These are phyloP conservation scores for Hypoxylon sp. DNA, from an alignment of 2,329 filamentous ascomycete species.

Conservation along the genomic window DNA sequence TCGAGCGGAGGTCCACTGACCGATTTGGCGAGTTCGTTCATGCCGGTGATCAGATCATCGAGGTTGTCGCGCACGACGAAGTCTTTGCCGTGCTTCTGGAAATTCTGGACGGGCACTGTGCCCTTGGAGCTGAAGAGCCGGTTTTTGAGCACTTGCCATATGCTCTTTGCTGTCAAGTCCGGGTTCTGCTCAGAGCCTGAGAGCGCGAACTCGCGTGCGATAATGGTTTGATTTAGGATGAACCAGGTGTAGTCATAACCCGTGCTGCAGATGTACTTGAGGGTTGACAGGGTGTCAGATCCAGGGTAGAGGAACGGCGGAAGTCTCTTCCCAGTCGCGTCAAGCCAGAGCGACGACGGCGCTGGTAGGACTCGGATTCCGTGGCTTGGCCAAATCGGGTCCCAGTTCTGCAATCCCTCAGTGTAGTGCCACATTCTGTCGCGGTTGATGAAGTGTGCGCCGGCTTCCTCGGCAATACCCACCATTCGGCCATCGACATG, in stretches of 20 bases:
- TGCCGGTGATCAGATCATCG: conserved; percentile 67
- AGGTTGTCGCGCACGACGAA: conserved; percentile 72
- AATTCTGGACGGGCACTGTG: conserved; percentile 69
- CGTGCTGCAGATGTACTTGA: conserved; percentile 72
- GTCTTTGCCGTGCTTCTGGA: conserved; percentile 71
- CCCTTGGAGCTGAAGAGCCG: conserved; percentile 68
- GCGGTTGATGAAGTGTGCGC: conserved; percentile 70
- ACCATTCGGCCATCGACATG: conserved; percentile 77
- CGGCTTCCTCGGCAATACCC: conserved; percentile 66
- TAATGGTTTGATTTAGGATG: conserved; percentile 70
- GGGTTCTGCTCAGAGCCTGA: conserved; percentile 76
- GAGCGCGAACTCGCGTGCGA: conserved; percentile 73
- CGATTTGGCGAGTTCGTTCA: conserved; percentile 69
- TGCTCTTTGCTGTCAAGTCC: conserved; percentile 70
- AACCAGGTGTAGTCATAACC: conserved; percentile 77
- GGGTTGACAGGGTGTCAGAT: conserved; percentile 69
- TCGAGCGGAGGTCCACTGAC: conserved; percentile 65
- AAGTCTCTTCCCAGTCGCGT: conserved; percentile 71
- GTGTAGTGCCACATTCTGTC: conserved; percentile 79
- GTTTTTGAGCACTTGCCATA: conserved; percentile 65
- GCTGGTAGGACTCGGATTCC: conserved; percentile 73
- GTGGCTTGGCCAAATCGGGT: conserved; percentile 73
- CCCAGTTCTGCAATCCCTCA: conserved; percentile 73
- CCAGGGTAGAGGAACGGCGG: conserved; percentile 71
- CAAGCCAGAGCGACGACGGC: conserved; percentile 74